Evolutionary conservation across 1,284 basidiomycete genomes (phyloP).

Genomic region (Trichosporon inkin): DNA sequence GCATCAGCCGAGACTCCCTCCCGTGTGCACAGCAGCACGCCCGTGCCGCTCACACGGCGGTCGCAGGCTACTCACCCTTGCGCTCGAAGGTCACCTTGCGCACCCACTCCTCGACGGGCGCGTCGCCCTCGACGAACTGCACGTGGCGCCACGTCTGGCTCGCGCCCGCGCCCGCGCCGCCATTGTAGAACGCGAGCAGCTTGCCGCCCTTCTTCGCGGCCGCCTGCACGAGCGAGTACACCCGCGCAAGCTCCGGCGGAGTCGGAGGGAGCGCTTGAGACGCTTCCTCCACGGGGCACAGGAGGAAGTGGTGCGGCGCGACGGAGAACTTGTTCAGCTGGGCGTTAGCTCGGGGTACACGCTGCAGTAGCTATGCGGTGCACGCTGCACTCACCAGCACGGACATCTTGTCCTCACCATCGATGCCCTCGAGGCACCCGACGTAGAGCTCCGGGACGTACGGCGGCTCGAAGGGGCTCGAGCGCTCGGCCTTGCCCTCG

Average conservation of each 20-base stretch:
- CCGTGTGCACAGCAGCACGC: not conserved
- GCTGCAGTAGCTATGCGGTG: no score
- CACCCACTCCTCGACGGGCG: slow-evolving; percentile 69
- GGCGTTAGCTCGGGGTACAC: not conserved
- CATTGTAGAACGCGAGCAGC: slow-evolving; percentile 81
- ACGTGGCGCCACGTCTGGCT: slow-evolving; percentile 83
- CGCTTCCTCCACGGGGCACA: slow-evolving; percentile 48
- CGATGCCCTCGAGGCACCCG: slow-evolving; percentile 64
- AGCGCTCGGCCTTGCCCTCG: slow-evolving; percentile 24
- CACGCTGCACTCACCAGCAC: slow-evolving; percentile 60
- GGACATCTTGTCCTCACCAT: slow-evolving; percentile 63
- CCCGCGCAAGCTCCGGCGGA: slow-evolving; percentile 69
- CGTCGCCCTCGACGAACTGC: slow-evolving; percentile 68
- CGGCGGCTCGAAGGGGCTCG: slow-evolving; percentile 73
- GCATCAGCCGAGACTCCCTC: slow-evolving; percentile 16
- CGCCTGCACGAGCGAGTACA: slow-evolving; percentile 65
- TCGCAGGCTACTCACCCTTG: slow-evolving; percentile 53
- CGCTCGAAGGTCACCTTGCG: slow-evolving; percentile 59
- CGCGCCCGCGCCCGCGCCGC: slow-evolving; percentile 74
- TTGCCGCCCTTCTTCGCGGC: slow-evolving; percentile 54
- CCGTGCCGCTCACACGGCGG: slow-evolving; percentile 9
- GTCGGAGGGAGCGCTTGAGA: slow-evolving; percentile 70
- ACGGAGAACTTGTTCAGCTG: slow-evolving; percentile 60
- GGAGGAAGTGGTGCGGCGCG: slow-evolving; percentile 70
- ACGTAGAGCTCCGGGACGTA: slow-evolving; percentile 69